phyloP scores from a whole-genome alignment of 495 filamentous ascomycete species.

The Hypoxylon rickii region DNA sequence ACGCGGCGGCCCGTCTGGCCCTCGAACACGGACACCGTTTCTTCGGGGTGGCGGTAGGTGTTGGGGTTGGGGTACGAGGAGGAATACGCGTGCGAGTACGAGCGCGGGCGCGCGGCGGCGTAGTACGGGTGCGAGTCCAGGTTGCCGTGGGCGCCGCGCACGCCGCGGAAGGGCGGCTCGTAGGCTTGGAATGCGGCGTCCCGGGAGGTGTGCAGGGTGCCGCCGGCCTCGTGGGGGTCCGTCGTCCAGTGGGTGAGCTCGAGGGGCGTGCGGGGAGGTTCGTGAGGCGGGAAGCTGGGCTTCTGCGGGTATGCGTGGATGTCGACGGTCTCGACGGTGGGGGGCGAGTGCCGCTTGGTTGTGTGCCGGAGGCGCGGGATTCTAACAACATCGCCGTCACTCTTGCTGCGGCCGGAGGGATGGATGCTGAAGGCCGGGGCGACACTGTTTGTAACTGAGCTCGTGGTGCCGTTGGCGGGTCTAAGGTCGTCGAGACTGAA shows the following conservation, averaged over 20 bases:
- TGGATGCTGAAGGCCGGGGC: no score
- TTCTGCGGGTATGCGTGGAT: constrained; percentile 44
- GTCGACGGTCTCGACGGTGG: constrained; percentile 34
- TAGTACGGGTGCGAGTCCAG: constrained; percentile 2
- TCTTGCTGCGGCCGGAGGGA: no score
- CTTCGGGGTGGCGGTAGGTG: not conserved
- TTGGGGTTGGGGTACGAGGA: not conserved
- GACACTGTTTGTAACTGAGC: no score
- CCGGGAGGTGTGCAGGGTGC: not conserved
- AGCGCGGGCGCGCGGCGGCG: not conserved
- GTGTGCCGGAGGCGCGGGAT: constrained; percentile 38
- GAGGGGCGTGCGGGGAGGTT: constrained; percentile 33
- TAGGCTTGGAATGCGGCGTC: not conserved
- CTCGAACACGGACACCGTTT: no score
- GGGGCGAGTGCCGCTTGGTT: constrained; percentile 41
- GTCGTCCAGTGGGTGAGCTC: constrained; percentile 39
- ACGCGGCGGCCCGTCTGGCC: no score
- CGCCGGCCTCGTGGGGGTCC: not conserved
- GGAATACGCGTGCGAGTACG: not conserved
- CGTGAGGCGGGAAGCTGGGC: constrained; percentile 39
- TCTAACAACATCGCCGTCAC: not conserved
- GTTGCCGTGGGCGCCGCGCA: constrained; percentile 11
- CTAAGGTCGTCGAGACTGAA: constrained; percentile 40
- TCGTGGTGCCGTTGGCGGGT: not conserved
- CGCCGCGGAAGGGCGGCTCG: constrained; percentile 9